Conservation (phyloP, 2,329 filamentous ascomycete species). For the Paracorniculantispora psalliotae region DNA sequence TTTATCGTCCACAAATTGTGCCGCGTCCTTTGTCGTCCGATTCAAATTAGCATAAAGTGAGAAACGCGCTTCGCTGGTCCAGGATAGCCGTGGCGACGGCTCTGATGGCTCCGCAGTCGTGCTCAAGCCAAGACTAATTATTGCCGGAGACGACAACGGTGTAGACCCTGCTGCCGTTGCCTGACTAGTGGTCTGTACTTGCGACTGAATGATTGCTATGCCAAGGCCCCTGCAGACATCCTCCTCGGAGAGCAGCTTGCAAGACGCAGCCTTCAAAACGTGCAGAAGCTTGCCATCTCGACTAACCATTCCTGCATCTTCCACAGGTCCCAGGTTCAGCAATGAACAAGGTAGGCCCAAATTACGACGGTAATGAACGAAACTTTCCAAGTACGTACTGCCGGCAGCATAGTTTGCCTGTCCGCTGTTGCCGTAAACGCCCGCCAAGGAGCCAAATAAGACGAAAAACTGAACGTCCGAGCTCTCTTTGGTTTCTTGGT, state of each 20-base stretch:
- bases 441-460: constrained; percentile 30
- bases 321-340: background rate
- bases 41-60: background rate
- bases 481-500: constrained; percentile 17
- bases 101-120: background rate
- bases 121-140: background rate
- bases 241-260: background rate
- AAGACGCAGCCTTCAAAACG: background rate
- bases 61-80: background rate
- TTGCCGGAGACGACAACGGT: background rate
- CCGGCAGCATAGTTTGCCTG: constrained; percentile 39
- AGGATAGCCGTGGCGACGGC: background rate
- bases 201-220: background rate
- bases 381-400: background rate
- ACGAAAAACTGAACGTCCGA: constrained; percentile 33
- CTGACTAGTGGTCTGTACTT: background rate
- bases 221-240: background rate
- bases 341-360: background rate
- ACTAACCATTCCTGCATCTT: background rate
- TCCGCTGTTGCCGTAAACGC: constrained; percentile 28
- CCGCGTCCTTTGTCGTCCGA: background rate
- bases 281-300: background rate
- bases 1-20: background rate
- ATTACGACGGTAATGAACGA: background rate
- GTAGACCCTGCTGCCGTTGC: background rate